A percentile compares a stretch with the other conserved stretches of the same genome.
These are phyloP conservation scores for Xerophyta viscosa DNA, from an alignment of 106 monocot species.

Conservation along the genomic window DNA sequence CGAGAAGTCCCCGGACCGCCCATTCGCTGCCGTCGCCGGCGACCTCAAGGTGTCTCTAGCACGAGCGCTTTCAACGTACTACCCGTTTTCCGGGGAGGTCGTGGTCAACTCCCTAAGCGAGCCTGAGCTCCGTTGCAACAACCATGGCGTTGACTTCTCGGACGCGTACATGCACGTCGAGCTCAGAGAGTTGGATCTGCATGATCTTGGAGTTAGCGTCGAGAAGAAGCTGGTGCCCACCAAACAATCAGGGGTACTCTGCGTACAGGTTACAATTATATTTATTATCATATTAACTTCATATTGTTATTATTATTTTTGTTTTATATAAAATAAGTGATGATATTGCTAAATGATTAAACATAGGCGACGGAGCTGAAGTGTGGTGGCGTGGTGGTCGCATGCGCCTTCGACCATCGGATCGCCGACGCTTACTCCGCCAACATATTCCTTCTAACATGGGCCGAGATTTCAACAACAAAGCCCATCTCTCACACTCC, in stretches of 20 bases:
- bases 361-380: slow-evolving; percentile 36
- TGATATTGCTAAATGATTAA: slow-evolving; percentile 54
- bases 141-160: slow-evolving; percentile 66
- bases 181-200: slow-evolving; percentile 31
- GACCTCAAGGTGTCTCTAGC: slow-evolving; percentile 47
- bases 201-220: slow-evolving; percentile 35
- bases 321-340: background rate
- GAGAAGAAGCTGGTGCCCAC: slow-evolving; percentile 46
- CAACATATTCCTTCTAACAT: no score
- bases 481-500: slow-evolving; percentile 30
- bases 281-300: no score
- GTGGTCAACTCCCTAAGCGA: slow-evolving; percentile 36
- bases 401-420: no score
- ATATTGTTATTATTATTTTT: no score
- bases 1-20: background rate
- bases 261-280: slow-evolving; percentile 45
- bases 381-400: no score
- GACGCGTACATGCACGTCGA: slow-evolving; percentile 38
- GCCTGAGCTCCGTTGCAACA: slow-evolving; percentile 69
- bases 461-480: no score
- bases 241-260: slow-evolving; percentile 43
- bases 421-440: no score
- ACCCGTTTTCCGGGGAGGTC: slow-evolving; percentile 62
- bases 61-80: slow-evolving; percentile 38
- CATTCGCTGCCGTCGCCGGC: slow-evolving; percentile 11